phyloP scores from a whole-genome alignment of 495 filamentous ascomycete genomes.

The Penicillium alfredii region DNA sequence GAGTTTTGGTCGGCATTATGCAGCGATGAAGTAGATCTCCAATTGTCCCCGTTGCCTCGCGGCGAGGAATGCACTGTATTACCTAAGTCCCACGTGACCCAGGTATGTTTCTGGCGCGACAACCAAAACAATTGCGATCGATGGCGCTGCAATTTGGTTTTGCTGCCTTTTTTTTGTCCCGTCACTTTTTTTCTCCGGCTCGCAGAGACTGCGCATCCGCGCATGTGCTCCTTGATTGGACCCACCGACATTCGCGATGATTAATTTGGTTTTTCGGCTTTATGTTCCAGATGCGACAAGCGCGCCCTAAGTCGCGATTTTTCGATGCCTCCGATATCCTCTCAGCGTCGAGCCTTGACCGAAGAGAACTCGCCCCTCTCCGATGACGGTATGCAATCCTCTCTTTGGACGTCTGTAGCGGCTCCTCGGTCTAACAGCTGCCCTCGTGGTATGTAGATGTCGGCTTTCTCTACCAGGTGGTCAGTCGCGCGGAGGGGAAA shows the following conservation, averaged over 20 bases:
- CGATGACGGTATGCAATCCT: slow-evolving; percentile 52
- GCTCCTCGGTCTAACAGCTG: background rate
- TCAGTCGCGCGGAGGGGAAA: slow-evolving; percentile 61
- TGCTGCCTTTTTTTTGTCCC: slow-evolving; percentile 5
- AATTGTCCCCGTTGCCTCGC: too few species aligned
- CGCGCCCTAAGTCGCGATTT: slow-evolving; percentile 48
- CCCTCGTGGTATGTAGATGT: slow-evolving; percentile 71
- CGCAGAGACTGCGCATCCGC: slow-evolving; percentile 14
- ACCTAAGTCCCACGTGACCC: background rate
- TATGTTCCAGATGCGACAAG: slow-evolving; percentile 48
- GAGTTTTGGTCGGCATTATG: slow-evolving; percentile 32
- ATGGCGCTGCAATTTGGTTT: background rate
- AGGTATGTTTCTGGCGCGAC: too few species aligned
- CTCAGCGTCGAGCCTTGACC: slow-evolving; percentile 45
- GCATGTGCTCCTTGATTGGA: slow-evolving; percentile 8
- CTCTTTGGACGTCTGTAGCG: background rate
- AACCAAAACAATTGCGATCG: background rate
- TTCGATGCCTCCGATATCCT: slow-evolving; percentile 55
- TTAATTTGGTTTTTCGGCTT: slow-evolving; percentile 40
- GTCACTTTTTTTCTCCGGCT: too few species aligned
- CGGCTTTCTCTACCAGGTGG: slow-evolving; percentile 68
- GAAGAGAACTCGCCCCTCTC: slow-evolving; percentile 47
- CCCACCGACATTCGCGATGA: slow-evolving; percentile 32
- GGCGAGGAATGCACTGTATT: too few species aligned
- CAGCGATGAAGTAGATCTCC: slow-evolving; percentile 1